Conservation (phyloP, 2,329 filamentous ascomycete species). For the Xenoacremonium recifei region DNA sequence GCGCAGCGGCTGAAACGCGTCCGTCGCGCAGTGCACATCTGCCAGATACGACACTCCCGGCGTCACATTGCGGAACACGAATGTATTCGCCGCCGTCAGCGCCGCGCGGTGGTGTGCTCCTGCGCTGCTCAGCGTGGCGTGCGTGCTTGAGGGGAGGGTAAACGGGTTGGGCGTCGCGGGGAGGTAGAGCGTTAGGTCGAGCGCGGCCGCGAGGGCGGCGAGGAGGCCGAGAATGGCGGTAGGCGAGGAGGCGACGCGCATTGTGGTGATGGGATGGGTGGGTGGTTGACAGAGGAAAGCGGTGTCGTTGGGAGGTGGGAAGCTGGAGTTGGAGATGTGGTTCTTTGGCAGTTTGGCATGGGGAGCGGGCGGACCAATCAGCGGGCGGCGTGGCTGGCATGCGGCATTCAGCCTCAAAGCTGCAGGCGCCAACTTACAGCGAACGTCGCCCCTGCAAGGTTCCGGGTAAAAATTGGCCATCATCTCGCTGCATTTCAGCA, state of each 20-base stretch:
- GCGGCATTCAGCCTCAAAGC: no score
- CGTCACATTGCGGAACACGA: conserved; percentile 72
- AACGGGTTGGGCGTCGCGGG: conserved; percentile 48
- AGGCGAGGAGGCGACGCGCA: conserved; percentile 34
- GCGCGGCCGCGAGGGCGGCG: conserved; percentile 27
- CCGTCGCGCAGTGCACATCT: conserved; percentile 73
- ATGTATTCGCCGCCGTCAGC: conserved; percentile 66
- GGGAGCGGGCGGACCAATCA: background rate
- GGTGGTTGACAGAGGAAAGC: no score
- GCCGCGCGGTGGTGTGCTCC: conserved; percentile 50
- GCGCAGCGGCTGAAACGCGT: conserved; percentile 75
- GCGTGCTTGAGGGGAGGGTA: conserved; percentile 62
- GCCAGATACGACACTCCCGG: conserved; percentile 77
- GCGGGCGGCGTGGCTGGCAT: background rate
- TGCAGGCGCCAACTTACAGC: background rate
- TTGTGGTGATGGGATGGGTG: conserved; percentile 13
- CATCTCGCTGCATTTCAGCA: no score
- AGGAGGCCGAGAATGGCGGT: conserved; percentile 35
- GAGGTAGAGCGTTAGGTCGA: conserved; percentile 45
- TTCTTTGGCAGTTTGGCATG: background rate
- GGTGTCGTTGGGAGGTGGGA: conserved; percentile 1
- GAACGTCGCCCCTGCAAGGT: background rate
- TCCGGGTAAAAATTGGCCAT: no score
- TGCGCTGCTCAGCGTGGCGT: conserved; percentile 56
- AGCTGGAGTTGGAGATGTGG: conserved; percentile 5